Conservation (phyloP, 805 yeast species). For the Naumovozyma baii region DNA sequence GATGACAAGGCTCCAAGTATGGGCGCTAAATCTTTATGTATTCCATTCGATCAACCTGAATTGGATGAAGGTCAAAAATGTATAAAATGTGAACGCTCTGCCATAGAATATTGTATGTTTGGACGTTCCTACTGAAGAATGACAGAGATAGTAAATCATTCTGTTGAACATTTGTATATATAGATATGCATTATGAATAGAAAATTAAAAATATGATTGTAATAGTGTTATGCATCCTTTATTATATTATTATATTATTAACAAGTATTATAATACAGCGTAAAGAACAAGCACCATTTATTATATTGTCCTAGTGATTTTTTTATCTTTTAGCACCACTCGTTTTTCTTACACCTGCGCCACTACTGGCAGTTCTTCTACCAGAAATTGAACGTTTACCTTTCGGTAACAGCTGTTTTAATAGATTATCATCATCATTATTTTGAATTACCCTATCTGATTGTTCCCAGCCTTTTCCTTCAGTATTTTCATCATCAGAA, state of each 20-base stretch:
- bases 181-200: no score
- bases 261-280: no score
- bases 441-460: conserved; percentile 4
- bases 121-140: conserved; percentile 81
- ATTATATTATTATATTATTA: no score
- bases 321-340: no score
- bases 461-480: neutral
- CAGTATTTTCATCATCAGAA: conserved; percentile 9
- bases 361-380: conserved; percentile 26
- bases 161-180: no score
- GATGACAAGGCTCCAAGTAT: conserved; percentile 97
- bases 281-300: neutral
- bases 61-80: conserved; percentile 75
- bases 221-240: neutral
- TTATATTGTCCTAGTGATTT: neutral
- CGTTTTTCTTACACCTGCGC: conserved; percentile 28
- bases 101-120: conserved; percentile 82
- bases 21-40: conserved; percentile 99
- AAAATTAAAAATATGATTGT: neutral
- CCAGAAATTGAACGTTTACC: conserved; percentile 26
- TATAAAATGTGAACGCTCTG: conserved; percentile 70
- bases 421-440: conserved; percentile 19
- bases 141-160: no score
- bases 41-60: conserved; percentile 86
- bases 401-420: conserved; percentile 26